phyloP scores from a whole-genome alignment of 176 grass and related monocot genomes.

The Eleusine indica region DNA sequence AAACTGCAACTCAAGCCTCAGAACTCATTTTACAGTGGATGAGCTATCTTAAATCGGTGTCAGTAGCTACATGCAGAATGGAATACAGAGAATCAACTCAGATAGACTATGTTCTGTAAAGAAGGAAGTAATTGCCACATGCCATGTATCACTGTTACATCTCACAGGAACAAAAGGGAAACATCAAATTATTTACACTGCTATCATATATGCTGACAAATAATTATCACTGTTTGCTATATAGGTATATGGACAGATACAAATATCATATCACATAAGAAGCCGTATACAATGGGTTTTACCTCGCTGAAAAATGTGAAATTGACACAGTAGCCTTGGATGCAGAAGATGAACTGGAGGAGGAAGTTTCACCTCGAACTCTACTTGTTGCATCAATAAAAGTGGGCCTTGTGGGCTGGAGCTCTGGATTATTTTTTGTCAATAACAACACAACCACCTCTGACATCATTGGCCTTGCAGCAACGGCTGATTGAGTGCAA shows the following conservation, averaged over 20 bases:
- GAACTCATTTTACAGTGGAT: not conserved
- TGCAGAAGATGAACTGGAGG: slow-evolving; percentile 62
- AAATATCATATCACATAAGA: slow-evolving; percentile 33
- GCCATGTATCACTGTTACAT: slow-evolving; percentile 10
- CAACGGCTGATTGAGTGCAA: slow-evolving; percentile 74
- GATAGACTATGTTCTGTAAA: slow-evolving; percentile 5
- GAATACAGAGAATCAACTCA: slow-evolving; percentile 12
- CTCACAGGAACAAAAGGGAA: not conserved
- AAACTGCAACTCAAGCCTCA: slow-evolving; percentile 10
- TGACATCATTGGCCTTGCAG: slow-evolving; percentile 78
- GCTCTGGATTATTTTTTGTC: slow-evolving; percentile 42
- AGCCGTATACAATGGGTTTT: slow-evolving; percentile 42
- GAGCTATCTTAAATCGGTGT: slow-evolving; percentile 20
- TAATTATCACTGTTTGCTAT: slow-evolving; percentile 20
- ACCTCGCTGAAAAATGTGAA: slow-evolving; percentile 58
- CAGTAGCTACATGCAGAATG: slow-evolving; percentile 25
- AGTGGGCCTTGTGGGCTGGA: slow-evolving; percentile 63
- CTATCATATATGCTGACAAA: slow-evolving; percentile 36
- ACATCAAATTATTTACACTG: slow-evolving; percentile 37
- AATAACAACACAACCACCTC: slow-evolving; percentile 67
- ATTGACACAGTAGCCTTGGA: slow-evolving; percentile 65
- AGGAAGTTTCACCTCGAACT: slow-evolving; percentile 53
- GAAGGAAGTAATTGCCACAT: slow-evolving; percentile 23
- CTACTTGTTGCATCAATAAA: slow-evolving; percentile 72
- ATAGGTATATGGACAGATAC: slow-evolving; percentile 33